These are phyloP conservation scores for Lathyrus tuberosus DNA, from an alignment of 306 rosid genomes.

Conservation along the genomic window DNA sequence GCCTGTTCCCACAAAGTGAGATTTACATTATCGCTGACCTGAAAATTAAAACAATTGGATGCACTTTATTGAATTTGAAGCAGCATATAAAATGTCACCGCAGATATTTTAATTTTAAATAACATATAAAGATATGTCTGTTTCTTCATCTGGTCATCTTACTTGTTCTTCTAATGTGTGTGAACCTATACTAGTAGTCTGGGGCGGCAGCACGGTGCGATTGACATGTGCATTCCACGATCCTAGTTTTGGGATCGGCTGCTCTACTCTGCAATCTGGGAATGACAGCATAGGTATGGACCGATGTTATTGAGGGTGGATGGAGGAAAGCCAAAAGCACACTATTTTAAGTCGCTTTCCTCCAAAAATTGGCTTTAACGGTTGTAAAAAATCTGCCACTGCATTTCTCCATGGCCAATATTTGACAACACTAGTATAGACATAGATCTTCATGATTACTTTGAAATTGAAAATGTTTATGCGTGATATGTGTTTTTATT, in stretches of 20 bases:
- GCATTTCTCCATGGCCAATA: too few relatives aligned
- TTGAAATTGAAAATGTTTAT: slow-evolving; percentile 1
- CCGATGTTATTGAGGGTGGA: too few relatives aligned
- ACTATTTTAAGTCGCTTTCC: too few relatives aligned
- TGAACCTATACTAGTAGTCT: too few relatives aligned
- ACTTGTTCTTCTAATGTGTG: neutral
- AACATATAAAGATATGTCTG: neutral
- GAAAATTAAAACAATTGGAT: neutral
- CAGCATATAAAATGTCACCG: neutral
- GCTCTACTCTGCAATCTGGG: too few relatives aligned
- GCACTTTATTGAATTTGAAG: slow-evolving; percentile 26
- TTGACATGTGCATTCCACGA: too few relatives aligned
- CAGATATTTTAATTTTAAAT: neutral
- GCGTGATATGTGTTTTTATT: slow-evolving; percentile 29
- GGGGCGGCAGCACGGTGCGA: too few relatives aligned
- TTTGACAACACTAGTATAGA: neutral
- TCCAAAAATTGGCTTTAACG: too few relatives aligned
- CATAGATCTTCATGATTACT: slow-evolving; percentile 17
- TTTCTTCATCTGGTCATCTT: neutral
- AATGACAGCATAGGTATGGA: too few relatives aligned
- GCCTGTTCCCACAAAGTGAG: slow-evolving; percentile 5
- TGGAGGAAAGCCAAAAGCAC: too few relatives aligned
- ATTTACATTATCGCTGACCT: neutral
- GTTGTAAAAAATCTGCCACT: too few relatives aligned
- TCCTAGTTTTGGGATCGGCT: too few relatives aligned